Base-by-base conservation (phyloP, 106 monocot genomes). In the Dendrobium catenatum region DNA sequence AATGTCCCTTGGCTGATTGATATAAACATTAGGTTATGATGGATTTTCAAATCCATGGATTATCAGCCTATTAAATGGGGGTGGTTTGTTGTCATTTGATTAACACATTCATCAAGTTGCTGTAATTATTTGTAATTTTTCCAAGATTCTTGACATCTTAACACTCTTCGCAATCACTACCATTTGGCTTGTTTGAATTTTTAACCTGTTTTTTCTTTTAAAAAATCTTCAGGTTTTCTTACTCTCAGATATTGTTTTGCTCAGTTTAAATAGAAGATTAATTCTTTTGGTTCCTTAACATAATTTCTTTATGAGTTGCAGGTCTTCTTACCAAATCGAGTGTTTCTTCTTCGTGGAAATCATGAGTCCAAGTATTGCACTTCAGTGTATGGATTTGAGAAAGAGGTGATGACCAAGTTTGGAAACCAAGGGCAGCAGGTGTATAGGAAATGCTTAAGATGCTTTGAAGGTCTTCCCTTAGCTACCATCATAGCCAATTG, bases 281-380 rank as follows among this genome's bases (percentile, higher is more conserved):
- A 22, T 75, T 75, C 17, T 75, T 75, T 17, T 75, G 44, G 15
- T 46, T 48, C 11, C 48, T 48, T 48, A 48, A 11, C 18, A 7
- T 46, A 59, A 3, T 72, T 80, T 73, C 42, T 51, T 82, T 47
- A n/a, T 87, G 78, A 72, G 4, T 75, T 79, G 9, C 82, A 97
- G 96, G 86, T 98, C 4, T 86, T 82, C 74, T 66, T 98, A 48
- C 98, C 98, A 59, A 78, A 91, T 72, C 85, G 87, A 80, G 98
- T 98, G 20, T 95, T 93, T 84, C 98, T 98, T 82, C 89, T 98
- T 78, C 98, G 98, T 72, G 98, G 98, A 51, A 98, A 98, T 78
- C 98, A 98, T 82, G 98, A 98, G 77, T 91, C 98, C 29, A 98
- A 98, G 70, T 98, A 98, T 74, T 98, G 98, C 81, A 98, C 95